Evolutionary conservation across 805 yeast species (phyloP).

Genomic region (Yamadazyma akitaensis): DNA sequence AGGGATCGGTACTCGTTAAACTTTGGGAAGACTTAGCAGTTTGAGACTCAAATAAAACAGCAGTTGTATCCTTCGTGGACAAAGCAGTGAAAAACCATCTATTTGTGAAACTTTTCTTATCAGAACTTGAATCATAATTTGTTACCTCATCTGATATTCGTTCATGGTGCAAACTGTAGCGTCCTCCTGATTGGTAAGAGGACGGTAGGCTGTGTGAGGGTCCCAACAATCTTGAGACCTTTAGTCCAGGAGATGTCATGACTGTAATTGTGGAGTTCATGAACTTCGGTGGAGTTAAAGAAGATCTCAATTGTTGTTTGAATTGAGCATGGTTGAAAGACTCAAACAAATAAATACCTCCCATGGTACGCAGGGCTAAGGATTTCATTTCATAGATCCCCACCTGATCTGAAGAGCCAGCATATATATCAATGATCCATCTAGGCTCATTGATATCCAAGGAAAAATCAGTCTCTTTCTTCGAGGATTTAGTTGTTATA

Average conservation of each 20-base stretch:
- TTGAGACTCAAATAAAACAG: conserved; percentile 33
- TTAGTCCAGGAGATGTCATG: conserved; percentile 28
- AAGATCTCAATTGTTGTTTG: not conserved
- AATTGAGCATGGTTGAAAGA: conserved; percentile 23
- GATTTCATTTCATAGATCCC: conserved; percentile 43
- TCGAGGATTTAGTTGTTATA: conserved; percentile 13
- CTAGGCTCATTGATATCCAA: conserved; percentile 16
- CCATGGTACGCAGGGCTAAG: conserved; percentile 31
- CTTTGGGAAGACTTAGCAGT: conserved; percentile 22
- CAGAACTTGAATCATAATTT: conserved; percentile 29
- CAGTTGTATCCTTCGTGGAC: conserved; percentile 20
- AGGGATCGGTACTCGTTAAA: conserved; percentile 15
- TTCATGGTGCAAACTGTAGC: conserved; percentile 20
- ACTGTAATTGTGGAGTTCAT: conserved; percentile 20
- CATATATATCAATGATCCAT: conserved; percentile 31
- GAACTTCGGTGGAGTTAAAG: not conserved
- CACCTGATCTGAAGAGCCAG: conserved; percentile 40
- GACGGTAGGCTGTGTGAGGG: conserved; percentile 34
- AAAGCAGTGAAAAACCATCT: conserved; percentile 31
- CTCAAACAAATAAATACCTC: conserved; percentile 27
- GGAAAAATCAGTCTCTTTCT: conserved; percentile 23
- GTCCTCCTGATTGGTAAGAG: conserved; percentile 23
- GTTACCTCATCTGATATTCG: conserved; percentile 33
- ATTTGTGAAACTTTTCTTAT: conserved; percentile 35
- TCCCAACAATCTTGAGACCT: conserved; percentile 30